Percentiles rank a stretch among this genome's conserved stretches.
These are phyloP conservation scores for Leptographium procerum DNA, from an alignment of 2,329 filamentous ascomycete genomes.

Conservation along the genomic window DNA sequence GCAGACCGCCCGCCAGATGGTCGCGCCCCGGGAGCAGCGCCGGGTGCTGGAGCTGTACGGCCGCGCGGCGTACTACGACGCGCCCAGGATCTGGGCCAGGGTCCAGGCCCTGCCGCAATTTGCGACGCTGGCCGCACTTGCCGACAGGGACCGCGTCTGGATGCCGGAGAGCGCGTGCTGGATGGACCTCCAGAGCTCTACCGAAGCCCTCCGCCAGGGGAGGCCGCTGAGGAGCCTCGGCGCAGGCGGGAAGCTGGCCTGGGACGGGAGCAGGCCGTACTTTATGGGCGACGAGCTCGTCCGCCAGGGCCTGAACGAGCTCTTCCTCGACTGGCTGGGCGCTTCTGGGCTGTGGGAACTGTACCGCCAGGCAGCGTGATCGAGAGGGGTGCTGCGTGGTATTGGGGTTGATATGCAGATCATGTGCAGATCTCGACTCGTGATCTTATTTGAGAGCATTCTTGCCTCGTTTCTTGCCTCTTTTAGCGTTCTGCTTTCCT, in stretches of 20 bases:
- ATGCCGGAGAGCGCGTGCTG: not conserved
- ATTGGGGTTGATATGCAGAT: not conserved
- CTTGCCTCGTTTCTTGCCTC: too few species aligned
- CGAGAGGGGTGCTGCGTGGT: too few species aligned
- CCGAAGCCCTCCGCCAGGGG: not conserved
- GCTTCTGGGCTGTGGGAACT: not conserved
- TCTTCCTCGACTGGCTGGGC: not conserved
- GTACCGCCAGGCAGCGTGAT: not conserved
- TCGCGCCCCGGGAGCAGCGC: not conserved
- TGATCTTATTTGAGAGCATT: too few species aligned
- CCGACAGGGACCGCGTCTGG: not conserved
- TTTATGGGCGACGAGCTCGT: not conserved
- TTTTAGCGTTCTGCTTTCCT: too few species aligned
- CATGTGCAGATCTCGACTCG: too few species aligned
- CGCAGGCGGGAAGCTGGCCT: not conserved
- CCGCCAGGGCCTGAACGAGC: not conserved
- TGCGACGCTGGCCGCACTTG: not conserved
- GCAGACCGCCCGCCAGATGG: not conserved
- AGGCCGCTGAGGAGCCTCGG: not conserved
- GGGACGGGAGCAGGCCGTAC: not conserved
- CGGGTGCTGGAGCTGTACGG: not conserved
- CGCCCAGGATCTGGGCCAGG: not conserved
- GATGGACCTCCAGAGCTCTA: not conserved
- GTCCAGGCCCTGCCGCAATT: not conserved
- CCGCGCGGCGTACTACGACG: not conserved